These are phyloP conservation scores for Phytophthora brassicae DNA, from an alignment of 352 stramenopile genomes.

Conservation along the genomic window DNA sequence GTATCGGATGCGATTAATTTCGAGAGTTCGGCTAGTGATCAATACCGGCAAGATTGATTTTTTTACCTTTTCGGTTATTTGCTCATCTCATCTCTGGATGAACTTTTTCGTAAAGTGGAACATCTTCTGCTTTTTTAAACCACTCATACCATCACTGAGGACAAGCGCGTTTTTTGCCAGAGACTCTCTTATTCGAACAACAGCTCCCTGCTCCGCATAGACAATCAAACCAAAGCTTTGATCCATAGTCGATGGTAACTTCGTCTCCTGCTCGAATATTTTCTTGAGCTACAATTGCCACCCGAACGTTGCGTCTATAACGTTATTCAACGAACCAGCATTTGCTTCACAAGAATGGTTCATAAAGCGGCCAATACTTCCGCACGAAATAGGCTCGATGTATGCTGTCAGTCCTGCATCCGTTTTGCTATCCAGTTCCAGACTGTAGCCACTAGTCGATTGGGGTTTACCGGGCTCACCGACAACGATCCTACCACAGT, in stretches of 20 bases:
- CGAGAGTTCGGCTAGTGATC: too few relatives aligned
- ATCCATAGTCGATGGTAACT: not conserved
- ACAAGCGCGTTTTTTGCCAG: too few relatives aligned
- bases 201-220: too few relatives aligned
- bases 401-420: not conserved
- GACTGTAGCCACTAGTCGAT: not conserved
- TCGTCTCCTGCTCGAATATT: not conserved
- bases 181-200: too few relatives aligned
- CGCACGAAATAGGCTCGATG: not conserved
- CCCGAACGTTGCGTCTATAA: not conserved
- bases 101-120: too few relatives aligned
- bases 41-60: too few relatives aligned
- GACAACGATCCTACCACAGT: not conserved
- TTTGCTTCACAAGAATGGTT: not conserved
- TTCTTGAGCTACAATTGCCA: not conserved
- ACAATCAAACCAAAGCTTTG: not conserved
- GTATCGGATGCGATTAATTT: too few relatives aligned
- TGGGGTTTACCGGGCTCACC: constrained; percentile 1
- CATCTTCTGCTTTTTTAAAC: too few relatives aligned
- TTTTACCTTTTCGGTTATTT: too few relatives aligned
- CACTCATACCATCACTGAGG: too few relatives aligned
- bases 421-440: not conserved
- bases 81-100: too few relatives aligned
- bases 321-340: not conserved
- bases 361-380: not conserved